phyloP scores from a whole-genome alignment of 192 early-diverging fungal species.

The Coemansia sp. region DNA sequence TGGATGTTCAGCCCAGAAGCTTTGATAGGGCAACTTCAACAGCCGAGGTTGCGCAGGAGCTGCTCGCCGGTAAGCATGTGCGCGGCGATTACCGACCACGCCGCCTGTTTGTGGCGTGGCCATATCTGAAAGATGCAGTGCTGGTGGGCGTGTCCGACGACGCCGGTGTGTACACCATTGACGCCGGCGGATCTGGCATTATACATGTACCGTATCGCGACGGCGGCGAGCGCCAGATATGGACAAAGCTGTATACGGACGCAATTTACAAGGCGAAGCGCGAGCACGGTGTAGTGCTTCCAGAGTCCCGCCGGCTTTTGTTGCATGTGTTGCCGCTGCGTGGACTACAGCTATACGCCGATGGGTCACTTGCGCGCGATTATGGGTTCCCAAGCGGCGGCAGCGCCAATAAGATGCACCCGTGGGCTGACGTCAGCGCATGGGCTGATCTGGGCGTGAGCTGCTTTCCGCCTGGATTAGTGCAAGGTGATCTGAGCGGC shows the following conservation, averaged over 20 bases:
- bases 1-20: constrained; percentile 20
- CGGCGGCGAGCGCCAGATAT: constrained; percentile 25
- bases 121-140: constrained; percentile 80
- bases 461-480: constrained; percentile 25
- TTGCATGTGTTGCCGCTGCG: constrained; percentile 49
- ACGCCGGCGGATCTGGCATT: constrained; percentile 17
- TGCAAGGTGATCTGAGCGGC: constrained; percentile 56
- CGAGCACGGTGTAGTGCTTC: constrained; percentile 20
- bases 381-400: constrained; percentile 23
- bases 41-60: constrained; percentile 20
- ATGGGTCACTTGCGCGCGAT: constrained; percentile 47
- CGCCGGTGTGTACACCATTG: constrained; percentile 53
- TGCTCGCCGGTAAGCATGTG: constrained; percentile 34
- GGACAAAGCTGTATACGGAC: constrained; percentile 31
- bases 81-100: constrained; percentile 33
- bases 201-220: constrained; percentile 12
- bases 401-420: constrained; percentile 6
- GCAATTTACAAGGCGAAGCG: constrained; percentile 25
- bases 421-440: constrained; percentile 21
- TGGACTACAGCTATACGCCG: constrained; percentile 35
- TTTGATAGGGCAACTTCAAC: constrained; percentile 17
- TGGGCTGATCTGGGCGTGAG: constrained; percentile 30
- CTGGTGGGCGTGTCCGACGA: constrained; percentile 75
- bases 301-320: constrained; percentile 20
- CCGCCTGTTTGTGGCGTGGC: constrained; percentile 66